A percentile compares a stretch with the other conserved stretches of the same genome.
phyloP scores from a whole-genome alignment of 2,329 filamentous ascomycete species.

The Penicillium janthinellum region DNA sequence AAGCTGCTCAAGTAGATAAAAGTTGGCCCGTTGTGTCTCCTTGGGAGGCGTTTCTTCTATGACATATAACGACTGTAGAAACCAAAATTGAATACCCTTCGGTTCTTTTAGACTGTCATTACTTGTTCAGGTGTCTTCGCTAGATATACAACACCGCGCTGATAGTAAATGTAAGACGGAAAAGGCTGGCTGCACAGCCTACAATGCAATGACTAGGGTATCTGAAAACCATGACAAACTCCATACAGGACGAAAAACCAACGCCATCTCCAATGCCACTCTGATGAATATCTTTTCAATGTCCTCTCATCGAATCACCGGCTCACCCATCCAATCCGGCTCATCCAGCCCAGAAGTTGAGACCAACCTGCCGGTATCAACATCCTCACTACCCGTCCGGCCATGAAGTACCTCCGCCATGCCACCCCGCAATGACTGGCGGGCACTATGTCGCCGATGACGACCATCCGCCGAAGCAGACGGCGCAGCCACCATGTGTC shows the following conservation, averaged over 20 bases:
- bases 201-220: slow-evolving; percentile 20
- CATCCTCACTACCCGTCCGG: slow-evolving; percentile 26
- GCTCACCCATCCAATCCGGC: slow-evolving; percentile 54
- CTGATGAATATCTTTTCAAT: neutral
- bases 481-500: slow-evolving; percentile 33
- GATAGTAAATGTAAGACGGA: neutral
- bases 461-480: slow-evolving; percentile 38
- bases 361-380: slow-evolving; percentile 29
- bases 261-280: slow-evolving; percentile 1
- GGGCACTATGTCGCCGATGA: slow-evolving; percentile 32
- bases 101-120: slow-evolving; percentile 3
- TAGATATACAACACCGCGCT: neutral
- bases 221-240: slow-evolving; percentile 22
- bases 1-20: slow-evolving; percentile 60
- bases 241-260: slow-evolving; percentile 2
- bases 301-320: slow-evolving; percentile 46
- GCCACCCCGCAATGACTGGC: slow-evolving; percentile 33
- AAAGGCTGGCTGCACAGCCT: neutral
- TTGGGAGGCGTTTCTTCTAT: slow-evolving; percentile 16
- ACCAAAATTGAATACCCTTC: slow-evolving; percentile 29
- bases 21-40: neutral
- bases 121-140: too few species aligned
- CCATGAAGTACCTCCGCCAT: slow-evolving; percentile 25
- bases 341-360: slow-evolving; percentile 39
- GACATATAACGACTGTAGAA: slow-evolving; percentile 29